phyloP scores from a whole-genome alignment of 768 basidiomycete species.

The Termitomyces eurrhizus region DNA sequence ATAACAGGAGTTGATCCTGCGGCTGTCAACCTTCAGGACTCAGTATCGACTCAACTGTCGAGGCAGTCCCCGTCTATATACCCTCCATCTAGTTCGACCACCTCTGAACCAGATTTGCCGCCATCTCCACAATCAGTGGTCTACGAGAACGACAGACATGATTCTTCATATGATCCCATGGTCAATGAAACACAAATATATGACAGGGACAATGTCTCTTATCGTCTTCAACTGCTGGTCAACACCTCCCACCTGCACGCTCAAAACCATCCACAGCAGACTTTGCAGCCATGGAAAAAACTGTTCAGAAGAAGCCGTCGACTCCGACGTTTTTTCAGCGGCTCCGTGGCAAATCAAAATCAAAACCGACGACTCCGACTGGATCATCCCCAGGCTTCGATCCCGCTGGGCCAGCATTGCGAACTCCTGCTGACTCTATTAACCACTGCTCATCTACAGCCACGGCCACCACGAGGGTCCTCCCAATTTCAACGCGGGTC shows the following conservation, averaged over 20 bases:
- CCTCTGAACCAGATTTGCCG: conserved; percentile 60
- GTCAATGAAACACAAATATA: conserved; percentile 47
- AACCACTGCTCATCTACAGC: conserved; percentile 36
- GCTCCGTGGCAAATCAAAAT: conserved; percentile 66
- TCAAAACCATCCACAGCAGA: conserved; percentile 72
- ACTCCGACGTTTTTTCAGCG: conserved; percentile 65
- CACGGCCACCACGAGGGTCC: conserved; percentile 33
- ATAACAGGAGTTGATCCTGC: conserved; percentile 30
- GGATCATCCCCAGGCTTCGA: conserved; percentile 31
- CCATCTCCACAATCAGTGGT: conserved; percentile 57
- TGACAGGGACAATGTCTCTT: conserved; percentile 77
- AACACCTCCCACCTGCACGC: conserved; percentile 85
- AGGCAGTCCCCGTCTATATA: conserved; percentile 74
- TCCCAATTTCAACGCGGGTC: conserved; percentile 31
- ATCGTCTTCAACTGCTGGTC: conserved; percentile 78
- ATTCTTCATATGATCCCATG: conserved; percentile 46
- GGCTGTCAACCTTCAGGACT: conserved; percentile 45
- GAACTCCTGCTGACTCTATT: conserved; percentile 66
- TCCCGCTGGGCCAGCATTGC: conserved; percentile 41
- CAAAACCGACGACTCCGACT: conserved; percentile 56
- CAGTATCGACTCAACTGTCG: conserved; percentile 60
- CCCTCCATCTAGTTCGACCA: conserved; percentile 66
- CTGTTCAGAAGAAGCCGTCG: conserved; percentile 41
- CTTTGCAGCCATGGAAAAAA: conserved; percentile 39
- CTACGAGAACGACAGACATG: conserved; percentile 37